Evolutionary conservation across 345 rosid species (phyloP), one percentile per base, ranked within the genome.

Genomic region (Carallia pectinifolia): DNA sequence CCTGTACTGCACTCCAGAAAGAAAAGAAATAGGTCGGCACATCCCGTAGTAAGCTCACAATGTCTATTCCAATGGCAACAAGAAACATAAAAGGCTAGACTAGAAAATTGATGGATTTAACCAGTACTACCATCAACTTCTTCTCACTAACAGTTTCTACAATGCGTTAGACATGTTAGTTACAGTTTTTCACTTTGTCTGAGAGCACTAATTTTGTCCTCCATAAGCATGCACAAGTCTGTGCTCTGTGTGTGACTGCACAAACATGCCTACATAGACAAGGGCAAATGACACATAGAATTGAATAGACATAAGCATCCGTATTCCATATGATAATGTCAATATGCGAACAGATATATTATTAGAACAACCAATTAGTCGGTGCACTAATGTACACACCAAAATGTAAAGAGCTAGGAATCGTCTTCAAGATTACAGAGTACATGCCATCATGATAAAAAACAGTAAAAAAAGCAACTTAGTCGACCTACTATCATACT

Each of bases 1-100:
- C 79, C 89, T 80, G 77, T 94, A 94, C 98, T 93, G 89, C 71
- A 83, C 54, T 66, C 67, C 60, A 68, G 38, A 67, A 66, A 65
- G 63, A 69, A 62, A 23, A 23, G 38, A 44, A 44, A 52, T 36
- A 65, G 67, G 59, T 58, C 50, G 73, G 37, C 62, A 54, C 13
- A 36, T 31, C 56, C 64, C 9, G 53, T 6, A 71, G 52, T 50
- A 66, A 65, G 67, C 33, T 15, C 63, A 34, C 50, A 37, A 31
- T 33, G 63, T 15, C 13, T 15, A 55, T 23, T 48, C 64, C 6
- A 53, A 64, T 50, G 54, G 69, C 62, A n/a, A 38, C n/a, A 38
- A 34, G 59, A 54, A 64, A 29, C 27, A 62, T 33, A 19, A 6
- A 9, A 53, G 23, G 23, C 23, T 23, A 23, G 30, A 10, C 1